These are phyloP conservation scores for Saraca asoca DNA, from an alignment of 331 rosid species.

Conservation along the genomic window DNA sequence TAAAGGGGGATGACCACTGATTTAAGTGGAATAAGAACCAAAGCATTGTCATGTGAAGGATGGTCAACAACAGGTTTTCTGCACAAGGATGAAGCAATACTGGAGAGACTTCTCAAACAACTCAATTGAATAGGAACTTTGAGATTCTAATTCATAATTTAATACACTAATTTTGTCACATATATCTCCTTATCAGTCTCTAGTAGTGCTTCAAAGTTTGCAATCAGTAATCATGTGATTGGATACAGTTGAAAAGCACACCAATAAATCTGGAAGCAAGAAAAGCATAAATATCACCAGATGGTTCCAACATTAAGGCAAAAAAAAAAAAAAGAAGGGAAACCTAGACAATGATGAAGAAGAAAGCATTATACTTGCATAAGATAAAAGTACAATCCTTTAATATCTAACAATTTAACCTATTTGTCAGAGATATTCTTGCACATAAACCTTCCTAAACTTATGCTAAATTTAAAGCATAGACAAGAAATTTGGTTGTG, in stretches of 20 bases:
- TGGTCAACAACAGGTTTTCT: constrained; percentile 57
- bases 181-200: neutral
- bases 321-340: too few species aligned
- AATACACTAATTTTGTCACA: neutral
- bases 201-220: neutral
- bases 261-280: neutral
- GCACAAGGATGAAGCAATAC: constrained; percentile 35
- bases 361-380: neutral
- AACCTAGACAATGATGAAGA: neutral
- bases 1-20: constrained; percentile 40
- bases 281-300: neutral
- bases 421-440: neutral
- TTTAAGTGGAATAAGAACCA: constrained; percentile 32
- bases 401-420: neutral
- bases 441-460: neutral
- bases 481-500: neutral
- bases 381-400: neutral
- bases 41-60: constrained; percentile 27
- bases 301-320: too few species aligned
- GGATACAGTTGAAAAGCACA: neutral
- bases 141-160: neutral
- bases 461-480: neutral
- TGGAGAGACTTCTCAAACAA: constrained; percentile 12
- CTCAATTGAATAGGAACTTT: neutral
- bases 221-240: neutral